Evolutionary conservation across 2,329 filamentous ascomycete genomes (phyloP), one percentile per base, ranked within the genome.

Genomic region (Macrophomina phaseolina): DNA sequence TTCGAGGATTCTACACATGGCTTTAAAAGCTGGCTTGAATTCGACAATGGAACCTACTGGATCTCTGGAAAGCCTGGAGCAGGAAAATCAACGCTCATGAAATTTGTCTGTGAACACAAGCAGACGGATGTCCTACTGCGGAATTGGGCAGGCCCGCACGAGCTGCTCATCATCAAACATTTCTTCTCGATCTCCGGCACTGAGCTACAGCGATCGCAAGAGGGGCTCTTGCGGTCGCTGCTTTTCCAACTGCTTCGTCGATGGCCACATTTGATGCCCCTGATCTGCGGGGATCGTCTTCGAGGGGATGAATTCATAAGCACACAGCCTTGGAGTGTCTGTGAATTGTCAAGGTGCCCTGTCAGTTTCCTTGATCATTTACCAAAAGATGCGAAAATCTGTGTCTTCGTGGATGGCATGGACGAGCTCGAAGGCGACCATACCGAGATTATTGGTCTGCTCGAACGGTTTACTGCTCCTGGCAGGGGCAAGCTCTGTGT

Each of bases 11-110:
- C 7, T 28, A 7, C 55, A 2, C 49, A 55, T 18, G 36, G 36
- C 23, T 55, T 56, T 38, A 11, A 34, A 18, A 30, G 52, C 7
- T 63, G 60, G 60, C 45, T 52, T 18, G 4, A 42, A 14, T 6
- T 30, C 7, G 40, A 18, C 14, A 18, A 49, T 8, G 60, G 60
- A 5, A 52, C 51, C 5, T 64, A 64, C 14, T 64, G 79, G 76
- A 76, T 83, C 14, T 76, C 75, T 28, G 82, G 82, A 1, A 84
- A 82, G 55, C 77, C 81, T 0, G 82, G 81, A 0, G 80, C 80
- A 12, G 82, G 82, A 7, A 84, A 66, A 45, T 83, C 81, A 0
- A 83, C 80, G 0, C 66, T 84, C n/a, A 81, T 84, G 78, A 64
- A 64, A 36, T 55, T 34, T 34, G n/a, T 64, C 3, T 16, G 18